A percentile compares a stretch with the other conserved stretches of the same genome.
Evolutionary conservation across 2,329 filamentous ascomycete species (phyloP).

Genomic region (Clonostachys byssicola): DNA sequence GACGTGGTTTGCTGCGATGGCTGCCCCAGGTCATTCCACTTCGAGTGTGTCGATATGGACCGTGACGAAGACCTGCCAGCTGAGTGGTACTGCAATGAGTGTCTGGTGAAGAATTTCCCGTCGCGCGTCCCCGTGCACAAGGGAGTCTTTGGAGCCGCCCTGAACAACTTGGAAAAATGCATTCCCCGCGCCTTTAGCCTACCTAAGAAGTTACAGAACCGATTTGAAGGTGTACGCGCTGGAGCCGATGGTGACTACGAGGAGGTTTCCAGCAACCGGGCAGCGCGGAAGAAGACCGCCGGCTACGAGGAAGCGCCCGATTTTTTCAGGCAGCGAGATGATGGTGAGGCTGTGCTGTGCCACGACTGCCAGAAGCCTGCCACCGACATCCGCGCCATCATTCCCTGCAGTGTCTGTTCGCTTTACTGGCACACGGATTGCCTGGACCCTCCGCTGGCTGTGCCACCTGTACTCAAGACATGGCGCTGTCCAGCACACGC

Average conservation of each 20-base stretch:
- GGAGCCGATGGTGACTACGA: slow-evolving; percentile 78
- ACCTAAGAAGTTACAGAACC: slow-evolving; percentile 65
- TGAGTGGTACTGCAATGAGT: slow-evolving; percentile 83
- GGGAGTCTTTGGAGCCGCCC: slow-evolving; percentile 58
- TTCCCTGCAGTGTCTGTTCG: slow-evolving; percentile 80
- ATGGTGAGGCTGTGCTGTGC: slow-evolving; percentile 75
- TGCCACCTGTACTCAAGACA: slow-evolving; percentile 69
- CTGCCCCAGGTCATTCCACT: slow-evolving; percentile 87
- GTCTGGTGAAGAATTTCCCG: slow-evolving; percentile 46
- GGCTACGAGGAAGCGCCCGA: slow-evolving; percentile 61
- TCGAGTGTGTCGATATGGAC: slow-evolving; percentile 81
- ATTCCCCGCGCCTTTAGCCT: slow-evolving; percentile 72
- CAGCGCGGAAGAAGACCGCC: slow-evolving; percentile 54
- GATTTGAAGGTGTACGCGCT: slow-evolving; percentile 76
- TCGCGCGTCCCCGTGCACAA: slow-evolving; percentile 38
- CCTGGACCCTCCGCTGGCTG: slow-evolving; percentile 76
- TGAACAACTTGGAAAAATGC: slow-evolving; percentile 61
- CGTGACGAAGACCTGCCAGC: slow-evolving; percentile 63
- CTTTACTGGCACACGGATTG: slow-evolving; percentile 92
- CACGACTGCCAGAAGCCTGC: slow-evolving; percentile 68
- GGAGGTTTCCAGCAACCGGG: slow-evolving; percentile 58
- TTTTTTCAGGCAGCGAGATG: slow-evolving; percentile 67
- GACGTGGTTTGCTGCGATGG: slow-evolving; percentile 91
- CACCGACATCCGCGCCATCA: slow-evolving; percentile 61
- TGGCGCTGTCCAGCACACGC: slow-evolving; percentile 90